These are phyloP conservation scores for Calonectria fujianensis DNA, from an alignment of 2,329 filamentous ascomycete species.

Conservation along the genomic window DNA sequence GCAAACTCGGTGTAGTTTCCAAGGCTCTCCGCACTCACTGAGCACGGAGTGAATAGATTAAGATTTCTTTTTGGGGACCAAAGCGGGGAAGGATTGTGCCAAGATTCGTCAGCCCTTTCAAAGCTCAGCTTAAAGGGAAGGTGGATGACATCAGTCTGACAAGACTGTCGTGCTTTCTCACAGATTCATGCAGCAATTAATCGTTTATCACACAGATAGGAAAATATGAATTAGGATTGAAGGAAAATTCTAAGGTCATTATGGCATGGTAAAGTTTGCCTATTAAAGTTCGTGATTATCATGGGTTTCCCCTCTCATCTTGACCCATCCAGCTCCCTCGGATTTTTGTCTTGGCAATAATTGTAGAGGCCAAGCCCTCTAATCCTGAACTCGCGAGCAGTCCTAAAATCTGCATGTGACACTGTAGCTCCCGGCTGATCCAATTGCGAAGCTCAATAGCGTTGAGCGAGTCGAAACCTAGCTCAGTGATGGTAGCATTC, in stretches of 20 bases:
- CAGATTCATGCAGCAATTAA: background rate
- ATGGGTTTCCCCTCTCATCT: background rate
- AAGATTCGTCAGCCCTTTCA: background rate
- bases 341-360: slow-evolving; percentile 51
- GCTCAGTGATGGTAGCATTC: slow-evolving; percentile 51
- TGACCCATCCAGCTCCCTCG: background rate
- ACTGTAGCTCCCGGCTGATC: slow-evolving; percentile 66
- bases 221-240: too few species aligned
- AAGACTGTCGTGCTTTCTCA: background rate
- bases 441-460: slow-evolving; percentile 71
- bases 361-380: slow-evolving; percentile 47
- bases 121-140: background rate
- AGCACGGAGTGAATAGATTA: too few species aligned
- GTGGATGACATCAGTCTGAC: background rate
- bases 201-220: too few species aligned
- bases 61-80: too few species aligned
- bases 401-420: slow-evolving; percentile 72
- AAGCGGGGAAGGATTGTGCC: background rate
- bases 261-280: too few species aligned
- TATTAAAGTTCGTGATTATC: background rate
- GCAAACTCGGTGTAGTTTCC: background rate
- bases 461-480: slow-evolving; percentile 68
- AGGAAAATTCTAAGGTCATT: too few species aligned
- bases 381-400: slow-evolving; percentile 69
- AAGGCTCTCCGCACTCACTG: background rate